Evolutionary conservation across 768 basidiomycete species (phyloP), one percentile per base, ranked within the genome.

Genomic region (Rubroboletus satanas): DNA sequence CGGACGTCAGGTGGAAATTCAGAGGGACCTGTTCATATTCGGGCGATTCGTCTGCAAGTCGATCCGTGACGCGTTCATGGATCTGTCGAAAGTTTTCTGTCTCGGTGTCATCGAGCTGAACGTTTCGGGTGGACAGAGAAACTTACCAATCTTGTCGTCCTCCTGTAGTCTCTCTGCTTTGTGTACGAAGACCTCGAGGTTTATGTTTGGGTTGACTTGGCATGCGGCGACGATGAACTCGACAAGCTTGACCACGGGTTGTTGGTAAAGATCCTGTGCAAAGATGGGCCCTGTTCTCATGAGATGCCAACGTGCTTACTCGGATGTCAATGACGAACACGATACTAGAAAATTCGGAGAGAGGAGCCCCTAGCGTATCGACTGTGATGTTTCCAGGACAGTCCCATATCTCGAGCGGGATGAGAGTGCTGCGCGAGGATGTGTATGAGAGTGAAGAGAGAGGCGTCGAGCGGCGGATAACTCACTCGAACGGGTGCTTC

Each of bases 321-420:
- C 93, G 88, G 51, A 97, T 95, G 65, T 98, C 96, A 60, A 98
- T 89, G 28, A 98, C 93, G 61, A 94, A 98, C 51, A 98, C 84
- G 63, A 98, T 80, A 3, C 88, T 85, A 2, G 90, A 80, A 63
- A 97, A 93, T 31, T 89, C 81, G 42, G 85, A 82, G 36, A 97
- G 79, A 8, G 88, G 82, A 8, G 82, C 78, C 21, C 83, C 85
- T 11, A 96, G 79, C n/a, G 84, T 81, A 23, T 93, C 88, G 12
- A 88, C 81, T 5, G 91, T 85, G 52, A 85, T 82, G 56, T 87
- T 92, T 26, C 90, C 90, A 0, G 95, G 96, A 62, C 93, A 92
- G 66, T 97, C 94, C 93, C 93, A 97, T 67, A 98, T 84, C 68
- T 97, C 91, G 36, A 98, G 81, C 1, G 93, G 92, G 57, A 97